These are phyloP conservation scores for Shiraia sp. DNA, from an alignment of 2,329 filamentous ascomycete genomes.

Conservation along the genomic window DNA sequence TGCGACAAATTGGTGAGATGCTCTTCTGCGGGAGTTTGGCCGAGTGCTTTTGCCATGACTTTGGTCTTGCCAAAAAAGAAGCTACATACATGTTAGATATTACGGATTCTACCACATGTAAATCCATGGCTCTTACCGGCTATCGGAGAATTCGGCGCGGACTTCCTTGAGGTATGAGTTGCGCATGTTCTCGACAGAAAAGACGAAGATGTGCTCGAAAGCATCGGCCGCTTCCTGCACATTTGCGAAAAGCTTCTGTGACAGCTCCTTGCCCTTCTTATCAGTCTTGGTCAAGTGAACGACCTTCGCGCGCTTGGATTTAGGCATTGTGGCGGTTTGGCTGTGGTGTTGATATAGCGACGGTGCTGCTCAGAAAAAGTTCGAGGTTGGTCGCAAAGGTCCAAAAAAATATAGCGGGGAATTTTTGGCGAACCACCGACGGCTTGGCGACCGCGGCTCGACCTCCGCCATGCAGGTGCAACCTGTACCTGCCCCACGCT, in stretches of 20 bases:
- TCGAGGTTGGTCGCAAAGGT: conserved; percentile 21
- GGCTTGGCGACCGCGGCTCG: conserved; percentile 35
- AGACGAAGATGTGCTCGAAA: conserved; percentile 91
- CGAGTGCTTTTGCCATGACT: conserved; percentile 95
- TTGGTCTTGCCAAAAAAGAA: conserved; percentile 99
- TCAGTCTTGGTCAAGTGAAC: conserved; percentile 87
- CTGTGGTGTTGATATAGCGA: conserved; percentile 14
- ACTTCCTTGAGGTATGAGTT: conserved; percentile 95
- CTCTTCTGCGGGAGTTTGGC: conserved; percentile 75
- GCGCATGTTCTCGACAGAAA: conserved; percentile 95
- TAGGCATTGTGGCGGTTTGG: conserved; percentile 71
- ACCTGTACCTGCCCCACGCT: not conserved
- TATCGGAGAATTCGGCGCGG: conserved; percentile 79
- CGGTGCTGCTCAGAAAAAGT: conserved; percentile 27
- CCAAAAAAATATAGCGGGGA: conserved; percentile 34
- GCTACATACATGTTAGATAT: conserved; percentile 51
- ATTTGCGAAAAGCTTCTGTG: conserved; percentile 83
- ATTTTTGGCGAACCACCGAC: conserved; percentile 34
- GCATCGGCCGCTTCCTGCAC: conserved; percentile 83
- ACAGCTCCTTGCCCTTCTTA: conserved; percentile 92
- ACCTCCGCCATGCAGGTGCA: conserved; percentile 10
- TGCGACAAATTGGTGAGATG: conserved; percentile 76
- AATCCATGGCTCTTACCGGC: conserved; percentile 72
- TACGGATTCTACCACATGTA: not conserved
- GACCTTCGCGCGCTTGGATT: conserved; percentile 90